Evolutionary conservation across 2,329 filamentous ascomycete genomes (phyloP).

Genomic region (Hymenoscyphus scutula): DNA sequence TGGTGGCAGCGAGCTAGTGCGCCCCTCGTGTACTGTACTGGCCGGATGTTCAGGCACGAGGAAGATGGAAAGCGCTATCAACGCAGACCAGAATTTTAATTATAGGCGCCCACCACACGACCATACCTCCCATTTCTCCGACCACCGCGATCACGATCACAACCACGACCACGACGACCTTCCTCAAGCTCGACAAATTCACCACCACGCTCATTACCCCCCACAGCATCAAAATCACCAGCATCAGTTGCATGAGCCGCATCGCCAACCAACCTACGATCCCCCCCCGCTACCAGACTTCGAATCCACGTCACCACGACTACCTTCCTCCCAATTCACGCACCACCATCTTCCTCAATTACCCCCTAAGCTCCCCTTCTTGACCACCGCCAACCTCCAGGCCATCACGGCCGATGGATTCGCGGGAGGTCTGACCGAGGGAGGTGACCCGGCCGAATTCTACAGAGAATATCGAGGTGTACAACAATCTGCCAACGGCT

Average conservation of each 20-base stretch:
- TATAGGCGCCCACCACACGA: conserved; percentile 25
- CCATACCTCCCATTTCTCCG: background rate
- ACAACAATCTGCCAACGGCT: conserved; percentile 29
- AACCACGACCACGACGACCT: background rate
- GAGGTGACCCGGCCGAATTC: conserved; percentile 46
- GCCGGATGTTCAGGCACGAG: conserved; percentile 31
- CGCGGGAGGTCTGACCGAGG: conserved; percentile 21
- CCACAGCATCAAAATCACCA: background rate
- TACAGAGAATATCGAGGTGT: conserved; percentile 46
- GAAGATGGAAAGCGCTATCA: conserved; percentile 34
- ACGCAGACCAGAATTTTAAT: conserved; percentile 37
- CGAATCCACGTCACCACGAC: conserved; percentile 19
- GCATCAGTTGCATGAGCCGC: conserved; percentile 23
- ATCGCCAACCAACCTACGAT: conserved; percentile 23
- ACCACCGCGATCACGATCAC: background rate
- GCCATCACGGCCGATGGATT: conserved; percentile 29
- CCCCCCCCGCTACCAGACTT: conserved; percentile 27
- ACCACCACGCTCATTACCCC: conserved; percentile 8
- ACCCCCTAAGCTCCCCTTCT: conserved; percentile 31
- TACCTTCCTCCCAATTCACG: conserved; percentile 7
- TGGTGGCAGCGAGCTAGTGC: background rate
- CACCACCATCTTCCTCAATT: conserved; percentile 19
- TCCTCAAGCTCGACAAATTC: background rate
- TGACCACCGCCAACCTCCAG: conserved; percentile 32
- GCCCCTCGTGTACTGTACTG: conserved; percentile 18